A percentile compares a stretch with the other conserved stretches of the same genome.
Conservation (phyloP, 108 stramenopile species). For the Parietichytrium sp. region DNA sequence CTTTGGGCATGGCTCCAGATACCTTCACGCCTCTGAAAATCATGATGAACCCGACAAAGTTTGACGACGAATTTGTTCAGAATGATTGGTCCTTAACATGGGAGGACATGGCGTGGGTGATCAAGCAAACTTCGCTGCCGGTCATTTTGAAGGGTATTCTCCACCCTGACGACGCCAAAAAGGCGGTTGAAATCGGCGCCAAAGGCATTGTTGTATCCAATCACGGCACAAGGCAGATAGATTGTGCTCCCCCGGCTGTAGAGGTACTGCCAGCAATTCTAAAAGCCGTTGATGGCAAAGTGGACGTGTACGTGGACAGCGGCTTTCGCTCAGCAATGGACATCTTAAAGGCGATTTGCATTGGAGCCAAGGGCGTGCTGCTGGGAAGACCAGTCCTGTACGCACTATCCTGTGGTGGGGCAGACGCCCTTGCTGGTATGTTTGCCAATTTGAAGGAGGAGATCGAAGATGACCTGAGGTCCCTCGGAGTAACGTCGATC, state of each 20-base stretch:
- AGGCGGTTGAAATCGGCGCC: not conserved
- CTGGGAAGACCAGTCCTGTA: not conserved
- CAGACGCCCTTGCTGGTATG: too few species aligned
- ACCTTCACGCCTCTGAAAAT: too few species aligned
- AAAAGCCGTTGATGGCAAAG: not conserved
- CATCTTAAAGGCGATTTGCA: not conserved
- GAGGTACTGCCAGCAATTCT: not conserved
- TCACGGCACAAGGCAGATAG: constrained; percentile 20
- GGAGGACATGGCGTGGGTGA: too few species aligned
- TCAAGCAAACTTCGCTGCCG: too few species aligned
- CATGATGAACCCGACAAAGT: too few species aligned
- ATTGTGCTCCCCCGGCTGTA: not conserved
- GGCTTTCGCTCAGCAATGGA: not conserved
- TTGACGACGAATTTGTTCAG: too few species aligned
- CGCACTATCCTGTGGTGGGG: not conserved
- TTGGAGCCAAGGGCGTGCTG: not conserved
- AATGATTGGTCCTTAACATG: too few species aligned
- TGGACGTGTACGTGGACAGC: not conserved
- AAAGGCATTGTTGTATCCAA: not conserved
- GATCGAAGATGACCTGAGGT: too few species aligned
- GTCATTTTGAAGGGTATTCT: constrained; percentile 34
- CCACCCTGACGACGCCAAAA: not conserved
- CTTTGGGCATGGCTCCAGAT: too few species aligned
- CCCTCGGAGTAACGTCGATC: too few species aligned
- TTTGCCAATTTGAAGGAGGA: too few species aligned